Evolutionary conservation across 2,329 filamentous ascomycete genomes (phyloP).

Genomic region (Alternaria dauci): DNA sequence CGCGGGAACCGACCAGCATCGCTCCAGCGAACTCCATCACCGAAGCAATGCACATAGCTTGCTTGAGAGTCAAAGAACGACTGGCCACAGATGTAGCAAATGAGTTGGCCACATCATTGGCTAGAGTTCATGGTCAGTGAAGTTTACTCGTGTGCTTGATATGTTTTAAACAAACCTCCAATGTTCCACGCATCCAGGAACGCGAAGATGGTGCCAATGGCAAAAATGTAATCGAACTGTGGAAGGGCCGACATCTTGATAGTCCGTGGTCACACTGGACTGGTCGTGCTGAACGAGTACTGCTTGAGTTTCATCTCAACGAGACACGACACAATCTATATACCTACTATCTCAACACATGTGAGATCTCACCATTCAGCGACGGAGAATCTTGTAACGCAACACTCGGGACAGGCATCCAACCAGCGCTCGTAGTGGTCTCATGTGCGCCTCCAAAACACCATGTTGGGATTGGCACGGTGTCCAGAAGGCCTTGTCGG

Average conservation of each 20-base stretch:
- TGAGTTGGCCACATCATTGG: constrained; percentile 62
- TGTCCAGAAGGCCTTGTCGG: background rate
- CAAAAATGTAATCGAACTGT: constrained; percentile 70
- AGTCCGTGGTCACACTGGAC: constrained; percentile 13
- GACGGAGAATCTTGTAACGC: constrained; percentile 12
- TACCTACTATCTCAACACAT: constrained; percentile 14
- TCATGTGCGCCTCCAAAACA: constrained; percentile 25
- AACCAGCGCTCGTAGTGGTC: constrained; percentile 16
- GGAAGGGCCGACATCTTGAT: constrained; percentile 51
- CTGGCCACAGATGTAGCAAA: constrained; percentile 60
- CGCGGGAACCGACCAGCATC: constrained; percentile 51
- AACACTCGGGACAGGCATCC: background rate
- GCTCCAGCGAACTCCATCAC: constrained; percentile 58
- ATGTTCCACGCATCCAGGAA: constrained; percentile 74
- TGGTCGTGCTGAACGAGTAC: constrained; percentile 12
- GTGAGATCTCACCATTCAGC: constrained; percentile 6
- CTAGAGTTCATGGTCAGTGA: constrained; percentile 19
- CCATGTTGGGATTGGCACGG: constrained; percentile 12
- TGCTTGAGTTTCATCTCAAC: constrained; percentile 10
- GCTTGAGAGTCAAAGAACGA: constrained; percentile 58
- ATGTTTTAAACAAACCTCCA: constrained; percentile 52
- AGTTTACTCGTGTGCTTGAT: constrained; percentile 19
- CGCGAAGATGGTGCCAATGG: constrained; percentile 70
- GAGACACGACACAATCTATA: constrained; percentile 24
- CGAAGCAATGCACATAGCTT: constrained; percentile 56